Percentiles rank a stretch among this genome's conserved stretches.
phyloP scores from a whole-genome alignment of 2,329 filamentous ascomycete species.

The Ophiocordyceps camponoti-leonardi region DNA sequence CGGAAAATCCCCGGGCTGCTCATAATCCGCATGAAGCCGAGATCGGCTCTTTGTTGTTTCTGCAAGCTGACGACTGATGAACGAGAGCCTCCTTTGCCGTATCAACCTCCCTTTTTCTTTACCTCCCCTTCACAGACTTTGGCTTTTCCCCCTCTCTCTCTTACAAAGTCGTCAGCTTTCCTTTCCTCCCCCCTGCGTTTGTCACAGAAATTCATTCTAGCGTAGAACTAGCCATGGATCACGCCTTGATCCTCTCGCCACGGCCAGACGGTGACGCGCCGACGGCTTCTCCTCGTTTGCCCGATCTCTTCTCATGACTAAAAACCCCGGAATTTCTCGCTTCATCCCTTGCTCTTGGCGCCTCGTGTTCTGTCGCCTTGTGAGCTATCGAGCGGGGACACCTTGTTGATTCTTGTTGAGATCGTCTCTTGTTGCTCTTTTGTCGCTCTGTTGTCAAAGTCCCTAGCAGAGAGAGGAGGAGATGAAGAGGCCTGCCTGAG shows the following conservation, averaged over 20 bases:
- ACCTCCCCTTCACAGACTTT: background rate
- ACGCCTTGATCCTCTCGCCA: background rate
- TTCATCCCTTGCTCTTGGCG: background rate
- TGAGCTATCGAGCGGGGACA: background rate
- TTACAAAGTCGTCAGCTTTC: background rate
- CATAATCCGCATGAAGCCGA: no score
- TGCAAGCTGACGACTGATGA: no score
- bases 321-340: slow-evolving; percentile 1
- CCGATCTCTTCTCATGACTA: background rate
- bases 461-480: no score
- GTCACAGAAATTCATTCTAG: background rate
- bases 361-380: background rate
- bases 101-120: background rate
- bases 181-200: background rate
- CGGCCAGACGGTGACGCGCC: background rate
- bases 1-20: no score
- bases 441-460: no score
- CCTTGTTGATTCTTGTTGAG: background rate
- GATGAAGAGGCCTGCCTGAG: background rate
- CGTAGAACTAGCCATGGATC: background rate
- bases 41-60: no score
- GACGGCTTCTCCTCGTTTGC: background rate
- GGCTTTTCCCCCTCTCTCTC: background rate
- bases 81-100: background rate
- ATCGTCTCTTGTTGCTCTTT: no score